These are phyloP conservation scores for Platismatia glauca DNA, from an alignment of 495 filamentous ascomycete genomes.

Conservation along the genomic window DNA sequence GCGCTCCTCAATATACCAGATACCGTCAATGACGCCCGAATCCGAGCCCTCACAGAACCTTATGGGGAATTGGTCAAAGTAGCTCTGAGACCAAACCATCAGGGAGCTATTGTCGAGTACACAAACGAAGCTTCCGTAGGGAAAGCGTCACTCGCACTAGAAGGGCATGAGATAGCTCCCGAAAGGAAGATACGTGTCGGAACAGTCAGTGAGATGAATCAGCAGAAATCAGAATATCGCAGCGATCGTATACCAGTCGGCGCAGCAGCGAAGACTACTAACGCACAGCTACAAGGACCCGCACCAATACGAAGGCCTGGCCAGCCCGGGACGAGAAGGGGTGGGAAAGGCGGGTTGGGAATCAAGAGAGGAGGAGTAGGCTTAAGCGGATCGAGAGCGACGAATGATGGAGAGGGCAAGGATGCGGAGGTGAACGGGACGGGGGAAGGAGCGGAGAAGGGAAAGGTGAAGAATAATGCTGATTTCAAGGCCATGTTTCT, in stretches of 20 bases:
- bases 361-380: conserved; percentile 44
- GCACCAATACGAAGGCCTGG: conserved; percentile 49
- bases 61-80: conserved; percentile 48
- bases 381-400: conserved; percentile 28
- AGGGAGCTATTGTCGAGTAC: conserved; percentile 85
- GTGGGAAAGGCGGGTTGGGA: conserved; percentile 47
- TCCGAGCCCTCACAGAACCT: conserved; percentile 52
- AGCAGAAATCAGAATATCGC: conserved; percentile 48
- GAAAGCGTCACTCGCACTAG: conserved; percentile 63
- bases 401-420: conserved; percentile 21
- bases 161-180: conserved; percentile 57
- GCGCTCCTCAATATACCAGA: conserved; percentile 55
- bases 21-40: conserved; percentile 55
- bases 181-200: conserved; percentile 62
- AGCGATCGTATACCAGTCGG: conserved; percentile 37
- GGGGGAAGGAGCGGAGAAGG: conserved; percentile 20
- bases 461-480: conserved; percentile 60
- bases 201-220: conserved; percentile 57
- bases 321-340: conserved; percentile 42
- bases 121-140: conserved; percentile 58
- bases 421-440: conserved; percentile 23
- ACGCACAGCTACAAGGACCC: conserved; percentile 40
- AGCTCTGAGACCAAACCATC: conserved; percentile 57
- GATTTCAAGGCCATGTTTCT: conserved; percentile 79
- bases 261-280: conserved; percentile 33